Evolutionary conservation across 208 protist species (phyloP), one percentile per base, ranked within the genome.

Genomic region (Crithidia brevicula): DNA sequence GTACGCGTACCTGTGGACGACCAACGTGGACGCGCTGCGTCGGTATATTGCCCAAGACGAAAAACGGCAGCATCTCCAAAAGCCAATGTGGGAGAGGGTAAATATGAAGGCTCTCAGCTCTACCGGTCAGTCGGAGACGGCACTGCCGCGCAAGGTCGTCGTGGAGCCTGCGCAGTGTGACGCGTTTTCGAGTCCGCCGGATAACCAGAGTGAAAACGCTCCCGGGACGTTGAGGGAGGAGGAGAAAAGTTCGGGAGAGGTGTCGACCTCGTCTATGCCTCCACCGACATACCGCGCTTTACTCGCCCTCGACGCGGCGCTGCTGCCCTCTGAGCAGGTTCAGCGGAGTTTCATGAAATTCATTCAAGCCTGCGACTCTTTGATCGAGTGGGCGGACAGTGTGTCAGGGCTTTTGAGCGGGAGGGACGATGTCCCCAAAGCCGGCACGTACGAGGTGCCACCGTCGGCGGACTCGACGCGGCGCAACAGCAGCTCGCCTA

Each of bases 311-410:
- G 60, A 74, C 15, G 54, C 70, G 0, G 22, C 51, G 8, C 46
- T 56, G 36, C 42, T 85, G 18, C 84, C 84, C 3, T 72, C 69
- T 6, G 49, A 54, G 22, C 51, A 54, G 9, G 77, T 82, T 30
- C 72, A 75, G 65, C 49, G 51, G 10, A 76, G 72, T 54, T 96
- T 89, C 53, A 63, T 67, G 20, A 82, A 72, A 28, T 90, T 96
- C 58, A 77, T 94, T 25, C 81, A 88, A 36, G 72, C 75, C n/a
- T 81, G 82, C 66, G 61, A 77, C 51, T 54, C 67, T 13, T 34
- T 88, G 28, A 27, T 86, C 16, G 56, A 65, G 42, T 96, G 91
- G 88, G 51, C 79, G 23, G 72, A 62, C 20, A 79, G 60, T 22
- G 61, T 88, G 40, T 38, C 79, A 27, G 69, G 54, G 42, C 65